Evolutionary conservation across 805 yeast species (phyloP).

Genomic region (Metschnikowia baotianmanensis): DNA sequence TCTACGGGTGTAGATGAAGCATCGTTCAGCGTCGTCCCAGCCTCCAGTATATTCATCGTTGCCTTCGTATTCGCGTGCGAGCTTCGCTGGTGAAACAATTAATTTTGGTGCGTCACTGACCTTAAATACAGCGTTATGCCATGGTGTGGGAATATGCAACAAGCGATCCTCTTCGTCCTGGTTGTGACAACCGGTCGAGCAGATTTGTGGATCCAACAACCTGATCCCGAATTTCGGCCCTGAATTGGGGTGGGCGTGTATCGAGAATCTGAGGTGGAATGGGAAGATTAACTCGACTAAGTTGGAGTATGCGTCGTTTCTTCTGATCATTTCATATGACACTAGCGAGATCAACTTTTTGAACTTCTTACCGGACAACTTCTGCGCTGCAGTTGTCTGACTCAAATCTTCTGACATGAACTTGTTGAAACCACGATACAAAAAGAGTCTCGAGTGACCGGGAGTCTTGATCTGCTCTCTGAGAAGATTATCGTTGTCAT

Average conservation of each 20-base stretch:
- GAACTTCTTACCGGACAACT: slow-evolving; percentile 45
- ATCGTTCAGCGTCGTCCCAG: slow-evolving; percentile 16
- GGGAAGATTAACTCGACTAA: slow-evolving; percentile 59
- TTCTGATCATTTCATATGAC: slow-evolving; percentile 59
- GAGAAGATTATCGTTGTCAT: slow-evolving; percentile 37
- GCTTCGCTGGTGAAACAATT: slow-evolving; percentile 16
- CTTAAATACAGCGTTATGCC: slow-evolving; percentile 57
- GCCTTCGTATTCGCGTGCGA: slow-evolving; percentile 12
- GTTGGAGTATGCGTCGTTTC: slow-evolving; percentile 65
- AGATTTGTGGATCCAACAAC: slow-evolving; percentile 41
- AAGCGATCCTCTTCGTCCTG: slow-evolving; percentile 42
- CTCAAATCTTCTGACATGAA: slow-evolving; percentile 59
- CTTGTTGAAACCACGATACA: slow-evolving; percentile 56
- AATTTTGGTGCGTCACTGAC: slow-evolving; percentile 33
- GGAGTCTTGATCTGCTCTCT: slow-evolving; percentile 34
- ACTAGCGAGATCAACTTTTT: slow-evolving; percentile 51
- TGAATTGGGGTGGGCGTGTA: slow-evolving; percentile 57
- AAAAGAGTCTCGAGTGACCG: slow-evolving; percentile 48
- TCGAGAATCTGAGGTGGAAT: slow-evolving; percentile 56
- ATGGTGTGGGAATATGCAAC: slow-evolving; percentile 64
- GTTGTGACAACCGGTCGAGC: slow-evolving; percentile 47
- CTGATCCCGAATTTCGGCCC: slow-evolving; percentile 62
- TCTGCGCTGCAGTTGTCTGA: slow-evolving; percentile 37
- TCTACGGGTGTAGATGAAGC: slow-evolving; percentile 12
- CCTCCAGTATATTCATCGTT: slow-evolving; percentile 18